phyloP scores from a whole-genome alignment of 2,329 filamentous ascomycete species.

The Fusarium verrucosum region DNA sequence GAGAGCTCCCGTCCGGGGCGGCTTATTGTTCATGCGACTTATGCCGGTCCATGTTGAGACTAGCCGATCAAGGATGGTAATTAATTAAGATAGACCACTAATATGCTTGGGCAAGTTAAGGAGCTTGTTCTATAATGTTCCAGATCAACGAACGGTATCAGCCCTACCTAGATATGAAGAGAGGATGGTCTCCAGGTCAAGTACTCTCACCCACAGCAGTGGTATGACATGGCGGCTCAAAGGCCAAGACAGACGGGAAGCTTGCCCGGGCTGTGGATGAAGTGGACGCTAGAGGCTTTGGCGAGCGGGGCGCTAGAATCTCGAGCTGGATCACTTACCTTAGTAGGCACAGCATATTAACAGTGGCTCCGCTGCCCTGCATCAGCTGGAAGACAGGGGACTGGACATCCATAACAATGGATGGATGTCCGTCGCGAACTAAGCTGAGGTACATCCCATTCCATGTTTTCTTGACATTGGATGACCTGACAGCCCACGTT shows the following conservation, averaged over 20 bases:
- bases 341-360: neutral
- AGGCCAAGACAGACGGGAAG: neutral
- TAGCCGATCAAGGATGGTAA: conserved; percentile 5
- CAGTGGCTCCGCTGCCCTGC: conserved; percentile 34
- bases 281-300: conserved; percentile 17
- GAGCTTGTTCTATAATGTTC: neutral
- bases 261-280: neutral
- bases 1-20: conserved; percentile 34
- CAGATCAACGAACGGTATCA: neutral
- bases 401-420: neutral
- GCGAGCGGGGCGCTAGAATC: conserved; percentile 17
- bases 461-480: conserved; percentile 13
- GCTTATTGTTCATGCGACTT: conserved; percentile 45
- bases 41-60: conserved; percentile 9
- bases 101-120: neutral
- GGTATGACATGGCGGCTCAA: neutral
- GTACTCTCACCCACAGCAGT: neutral
- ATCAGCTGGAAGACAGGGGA: conserved; percentile 31
- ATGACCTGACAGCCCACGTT: conserved; percentile 39
- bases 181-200: neutral
- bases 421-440: conserved; percentile 35
- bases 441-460: too few relatives aligned
- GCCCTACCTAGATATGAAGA: neutral
- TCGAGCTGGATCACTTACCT: conserved; percentile 19
- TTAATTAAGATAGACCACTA: neutral